Percentiles rank a stretch among this genome's conserved stretches.
Evolutionary conservation across 1,139 yeast genomes (phyloP).

Genomic region (Geotrichum cucujoidarum): DNA sequence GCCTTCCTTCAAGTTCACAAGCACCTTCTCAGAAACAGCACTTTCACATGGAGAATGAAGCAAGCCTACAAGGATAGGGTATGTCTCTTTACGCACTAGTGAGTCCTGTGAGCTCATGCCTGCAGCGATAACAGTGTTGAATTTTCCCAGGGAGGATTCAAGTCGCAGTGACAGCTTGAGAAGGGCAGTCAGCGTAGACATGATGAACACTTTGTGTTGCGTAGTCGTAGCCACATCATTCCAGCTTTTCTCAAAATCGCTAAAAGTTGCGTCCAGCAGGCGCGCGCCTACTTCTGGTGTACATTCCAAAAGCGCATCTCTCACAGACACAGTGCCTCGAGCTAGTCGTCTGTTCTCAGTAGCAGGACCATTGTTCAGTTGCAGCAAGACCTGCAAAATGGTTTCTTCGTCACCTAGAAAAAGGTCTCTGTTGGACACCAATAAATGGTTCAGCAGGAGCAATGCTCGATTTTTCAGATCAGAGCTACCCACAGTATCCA

Average conservation of each 20-base stretch:
- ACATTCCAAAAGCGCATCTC: constrained; percentile 2
- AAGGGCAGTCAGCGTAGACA: constrained; percentile 4
- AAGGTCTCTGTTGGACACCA: background rate
- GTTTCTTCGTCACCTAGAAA: constrained; percentile 2
- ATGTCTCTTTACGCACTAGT: constrained; percentile 10
- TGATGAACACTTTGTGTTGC: constrained; percentile 9
- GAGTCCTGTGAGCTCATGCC: constrained; percentile 8
- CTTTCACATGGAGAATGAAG: background rate
- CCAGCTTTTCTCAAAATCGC: constrained; percentile 6
- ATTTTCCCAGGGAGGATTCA: background rate
- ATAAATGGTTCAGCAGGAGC: constrained; percentile 9
- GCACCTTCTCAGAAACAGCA: constrained; percentile 1
- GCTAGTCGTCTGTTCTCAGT: constrained; percentile 12
- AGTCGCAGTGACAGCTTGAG: background rate
- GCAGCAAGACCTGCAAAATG: constrained; percentile 3
- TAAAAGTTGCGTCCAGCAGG: background rate
- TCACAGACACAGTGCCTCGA: constrained; percentile 6
- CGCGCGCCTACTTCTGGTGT: background rate
- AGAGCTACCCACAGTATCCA: background rate
- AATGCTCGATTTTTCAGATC: constrained; percentile 12
- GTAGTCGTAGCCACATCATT: constrained; percentile 6
- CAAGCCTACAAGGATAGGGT: constrained; percentile 6
- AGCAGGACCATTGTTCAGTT: constrained; percentile 7
- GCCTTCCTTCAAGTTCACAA: constrained; percentile 9
- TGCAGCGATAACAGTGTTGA: constrained; percentile 2